Evolutionary conservation across 1,284 basidiomycete species (phyloP).

Genomic region (Cryptococcus deneoformans): DNA sequence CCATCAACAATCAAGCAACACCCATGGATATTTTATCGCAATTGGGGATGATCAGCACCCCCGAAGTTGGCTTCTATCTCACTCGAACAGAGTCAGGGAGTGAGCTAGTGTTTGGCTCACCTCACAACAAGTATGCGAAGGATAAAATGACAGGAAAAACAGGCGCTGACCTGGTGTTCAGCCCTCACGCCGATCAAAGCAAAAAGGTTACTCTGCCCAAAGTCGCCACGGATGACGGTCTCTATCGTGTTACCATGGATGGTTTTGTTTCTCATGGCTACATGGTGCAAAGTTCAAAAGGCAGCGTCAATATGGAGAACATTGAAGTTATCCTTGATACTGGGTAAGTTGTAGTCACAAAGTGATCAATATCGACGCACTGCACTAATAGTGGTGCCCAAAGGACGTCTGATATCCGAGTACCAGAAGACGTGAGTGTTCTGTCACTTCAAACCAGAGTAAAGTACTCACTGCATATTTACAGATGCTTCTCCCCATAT

Average conservation of each 20-base stretch:
- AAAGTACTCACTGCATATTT: not conserved
- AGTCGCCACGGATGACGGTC: not conserved
- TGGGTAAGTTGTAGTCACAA: slow-evolving; percentile 3
- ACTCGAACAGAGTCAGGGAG: slow-evolving; percentile 7
- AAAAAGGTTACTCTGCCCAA: slow-evolving; percentile 8
- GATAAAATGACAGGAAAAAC: not conserved
- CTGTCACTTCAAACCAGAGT: not conserved
- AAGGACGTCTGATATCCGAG: slow-evolving; percentile 9
- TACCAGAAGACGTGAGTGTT: slow-evolving; percentile 8
- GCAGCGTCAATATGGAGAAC: slow-evolving; percentile 2
- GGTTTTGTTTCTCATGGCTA: slow-evolving; percentile 3
- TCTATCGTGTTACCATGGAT: slow-evolving; percentile 11
- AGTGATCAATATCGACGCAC: not conserved
- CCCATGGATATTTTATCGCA: slow-evolving; percentile 6
- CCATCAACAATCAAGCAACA: slow-evolving; percentile 5
- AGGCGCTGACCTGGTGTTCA: not conserved
- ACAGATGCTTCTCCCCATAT: slow-evolving; percentile 12
- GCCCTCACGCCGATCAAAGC: slow-evolving; percentile 8
- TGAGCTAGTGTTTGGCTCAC: slow-evolving; percentile 8
- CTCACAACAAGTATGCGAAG: slow-evolving; percentile 2
- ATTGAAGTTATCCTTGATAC: slow-evolving; percentile 15
- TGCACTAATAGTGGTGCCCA: not conserved
- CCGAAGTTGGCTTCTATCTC: slow-evolving; percentile 16
- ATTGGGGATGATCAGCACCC: slow-evolving; percentile 1
- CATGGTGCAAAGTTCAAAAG: not conserved